Evolutionary conservation across 208 protist species (phyloP).

Genomic region (Lotmaria passim): DNA sequence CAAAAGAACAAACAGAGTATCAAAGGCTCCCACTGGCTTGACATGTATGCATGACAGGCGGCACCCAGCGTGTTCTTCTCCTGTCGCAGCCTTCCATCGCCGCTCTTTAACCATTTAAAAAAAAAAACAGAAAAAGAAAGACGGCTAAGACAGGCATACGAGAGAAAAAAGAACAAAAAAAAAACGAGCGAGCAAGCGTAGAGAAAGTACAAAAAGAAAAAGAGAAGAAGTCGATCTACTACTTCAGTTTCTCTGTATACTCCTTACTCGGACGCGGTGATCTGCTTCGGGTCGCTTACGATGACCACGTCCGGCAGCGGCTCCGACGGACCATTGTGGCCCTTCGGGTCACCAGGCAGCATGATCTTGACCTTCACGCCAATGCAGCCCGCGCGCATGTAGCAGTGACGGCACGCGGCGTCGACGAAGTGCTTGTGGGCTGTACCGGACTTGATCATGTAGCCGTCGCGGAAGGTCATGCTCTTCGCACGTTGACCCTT

Average conservation of each 20-base stretch:
- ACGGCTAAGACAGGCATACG: neutral
- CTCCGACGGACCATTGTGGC: constrained; percentile 61
- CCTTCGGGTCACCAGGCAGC: constrained; percentile 94
- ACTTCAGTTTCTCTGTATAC: neutral
- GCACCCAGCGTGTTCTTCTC: neutral
- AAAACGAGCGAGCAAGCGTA: neutral
- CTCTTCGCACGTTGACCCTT: constrained; percentile 98
- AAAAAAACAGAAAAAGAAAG: neutral
- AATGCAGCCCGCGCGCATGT: constrained; percentile 98
- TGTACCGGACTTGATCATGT: constrained; percentile 99
- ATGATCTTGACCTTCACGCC: constrained; percentile 99
- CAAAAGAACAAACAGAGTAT: no score
- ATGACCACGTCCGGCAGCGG: constrained; percentile 83
- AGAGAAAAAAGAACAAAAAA: neutral
- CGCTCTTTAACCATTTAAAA: neutral
- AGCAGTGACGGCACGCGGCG: constrained; percentile 96
- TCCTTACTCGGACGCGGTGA: constrained; percentile 30
- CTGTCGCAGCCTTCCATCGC: neutral
- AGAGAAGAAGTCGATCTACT: neutral
- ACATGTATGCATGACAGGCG: neutral
- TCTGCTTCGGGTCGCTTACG: constrained; percentile 53
- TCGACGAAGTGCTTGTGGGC: constrained; percentile 95
- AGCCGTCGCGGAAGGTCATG: constrained; percentile 99
- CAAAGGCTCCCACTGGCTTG: no score
- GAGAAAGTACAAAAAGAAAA: constrained; percentile 5